Evolutionary conservation across 306 rosid genomes (phyloP).

Genomic region (Prunus fruticosa): DNA sequence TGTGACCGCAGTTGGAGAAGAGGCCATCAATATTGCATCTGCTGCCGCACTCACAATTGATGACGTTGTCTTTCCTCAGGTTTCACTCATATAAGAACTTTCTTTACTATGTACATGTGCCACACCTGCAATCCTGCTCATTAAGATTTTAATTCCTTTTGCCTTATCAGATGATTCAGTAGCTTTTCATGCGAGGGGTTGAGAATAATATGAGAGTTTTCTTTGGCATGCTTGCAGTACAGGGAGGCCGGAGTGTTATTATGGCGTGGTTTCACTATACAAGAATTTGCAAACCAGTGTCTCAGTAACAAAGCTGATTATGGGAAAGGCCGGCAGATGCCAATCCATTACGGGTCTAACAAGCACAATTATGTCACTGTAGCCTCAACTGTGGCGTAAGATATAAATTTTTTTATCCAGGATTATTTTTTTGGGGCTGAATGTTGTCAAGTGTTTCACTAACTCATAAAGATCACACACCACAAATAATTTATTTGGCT

Average conservation of each 20-base stretch:
- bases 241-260: constrained; percentile 79
- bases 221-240: constrained; percentile 52
- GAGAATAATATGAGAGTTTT: constrained; percentile 13
- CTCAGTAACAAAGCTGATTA: constrained; percentile 70
- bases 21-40: constrained; percentile 81
- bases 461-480: constrained; percentile 1
- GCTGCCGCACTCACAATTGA: constrained; percentile 77
- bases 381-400: constrained; percentile 87
- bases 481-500: constrained; percentile 11
- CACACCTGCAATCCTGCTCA: constrained; percentile 1
- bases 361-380: constrained; percentile 82
- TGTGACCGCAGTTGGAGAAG: constrained; percentile 72
- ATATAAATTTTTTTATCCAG: constrained; percentile 4
- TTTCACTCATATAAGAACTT: constrained; percentile 19
- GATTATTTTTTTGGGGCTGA: background rate
- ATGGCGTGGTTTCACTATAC: constrained; percentile 91
- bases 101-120: background rate
- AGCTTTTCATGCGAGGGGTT: constrained; percentile 8
- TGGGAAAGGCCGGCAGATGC: constrained; percentile 97
- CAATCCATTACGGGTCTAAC: constrained; percentile 80
- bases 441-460: background rate
- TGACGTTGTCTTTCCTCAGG: constrained; percentile 88
- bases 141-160: background rate
- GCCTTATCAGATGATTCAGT: background rate
- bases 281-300: constrained; percentile 88